These are phyloP conservation scores for Corchorus capsularis DNA, from an alignment of 345 rosid genomes.

Conservation along the genomic window DNA sequence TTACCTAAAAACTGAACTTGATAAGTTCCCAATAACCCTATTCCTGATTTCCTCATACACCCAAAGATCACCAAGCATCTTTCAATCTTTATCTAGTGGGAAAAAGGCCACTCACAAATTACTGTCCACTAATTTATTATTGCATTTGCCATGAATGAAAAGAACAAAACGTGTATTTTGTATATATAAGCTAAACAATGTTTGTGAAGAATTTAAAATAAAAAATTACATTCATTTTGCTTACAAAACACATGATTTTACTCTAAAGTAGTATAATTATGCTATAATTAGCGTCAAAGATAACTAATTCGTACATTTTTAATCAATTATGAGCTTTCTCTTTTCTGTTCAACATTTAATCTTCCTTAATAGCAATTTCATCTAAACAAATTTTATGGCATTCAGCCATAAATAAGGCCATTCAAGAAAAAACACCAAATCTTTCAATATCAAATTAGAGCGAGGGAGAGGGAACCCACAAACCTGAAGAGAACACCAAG, in stretches of 20 bases:
- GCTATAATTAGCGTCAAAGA: neutral
- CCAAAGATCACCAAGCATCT: neutral
- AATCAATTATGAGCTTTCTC: neutral
- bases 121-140: neutral
- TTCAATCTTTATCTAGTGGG: neutral
- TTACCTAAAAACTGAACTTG: neutral
- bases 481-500: slow-evolving; percentile 89
- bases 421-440: neutral
- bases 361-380: neutral
- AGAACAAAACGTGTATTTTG: neutral
- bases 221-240: neutral
- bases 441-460: neutral
- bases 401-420: neutral
- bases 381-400: too few species aligned
- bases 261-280: neutral
- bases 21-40: neutral
- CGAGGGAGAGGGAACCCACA: slow-evolving; percentile 10
- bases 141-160: neutral
- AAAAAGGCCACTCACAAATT: neutral
- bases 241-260: neutral
- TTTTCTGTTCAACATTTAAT: neutral
- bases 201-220: neutral
- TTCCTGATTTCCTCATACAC: neutral
- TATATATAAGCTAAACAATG: neutral
- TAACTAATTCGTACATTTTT: neutral